Conservation (phyloP, 257 asterid genomes). For the Solanum paucissectum region DNA sequence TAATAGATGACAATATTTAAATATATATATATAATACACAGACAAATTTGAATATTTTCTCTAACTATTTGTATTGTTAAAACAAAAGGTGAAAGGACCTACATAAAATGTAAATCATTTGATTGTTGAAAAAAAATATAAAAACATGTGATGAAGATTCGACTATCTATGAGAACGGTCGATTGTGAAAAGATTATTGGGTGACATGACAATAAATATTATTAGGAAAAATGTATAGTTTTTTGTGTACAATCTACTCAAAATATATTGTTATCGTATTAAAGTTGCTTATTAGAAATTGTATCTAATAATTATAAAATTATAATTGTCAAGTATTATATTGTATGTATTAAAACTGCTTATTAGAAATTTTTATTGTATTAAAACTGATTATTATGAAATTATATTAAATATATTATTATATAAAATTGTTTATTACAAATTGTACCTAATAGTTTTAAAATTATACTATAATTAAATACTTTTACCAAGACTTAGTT, state of each 20-base stretch:
- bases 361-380: too few relatives aligned
- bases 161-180: background rate
- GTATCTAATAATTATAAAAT: background rate
- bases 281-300: background rate
- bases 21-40: background rate
- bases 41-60: background rate
- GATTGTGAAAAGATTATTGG: background rate
- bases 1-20: too few relatives aligned
- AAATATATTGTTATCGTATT: background rate
- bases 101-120: background rate
- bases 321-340: too few relatives aligned
- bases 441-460: too few relatives aligned
- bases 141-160: background rate
- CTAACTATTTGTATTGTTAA: background rate
- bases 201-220: background rate
- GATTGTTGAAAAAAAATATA: background rate
- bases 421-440: too few relatives aligned
- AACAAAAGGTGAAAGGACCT: background rate
- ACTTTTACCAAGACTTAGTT: too few relatives aligned
- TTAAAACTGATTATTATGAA: too few relatives aligned
- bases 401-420: too few relatives aligned
- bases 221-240: background rate
- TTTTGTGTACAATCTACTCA: background rate
- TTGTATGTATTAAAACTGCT: background rate
- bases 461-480: too few relatives aligned